These are phyloP conservation scores for Aristolochia californica DNA, from an alignment of 164 flowering plant genomes.

Conservation along the genomic window DNA sequence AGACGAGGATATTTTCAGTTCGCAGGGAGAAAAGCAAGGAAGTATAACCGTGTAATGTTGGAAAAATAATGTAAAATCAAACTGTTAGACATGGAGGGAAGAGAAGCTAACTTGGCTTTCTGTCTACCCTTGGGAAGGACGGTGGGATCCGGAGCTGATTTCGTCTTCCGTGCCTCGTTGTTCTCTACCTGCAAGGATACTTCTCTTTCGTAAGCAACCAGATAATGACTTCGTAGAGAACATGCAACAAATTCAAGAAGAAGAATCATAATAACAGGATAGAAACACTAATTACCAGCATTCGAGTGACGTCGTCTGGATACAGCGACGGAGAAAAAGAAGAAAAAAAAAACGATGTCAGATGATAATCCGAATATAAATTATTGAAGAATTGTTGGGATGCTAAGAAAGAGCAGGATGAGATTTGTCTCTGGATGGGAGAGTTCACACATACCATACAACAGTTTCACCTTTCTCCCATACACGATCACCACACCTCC, in stretches of 20 bases:
- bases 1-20: no score
- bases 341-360: constrained; percentile 1
- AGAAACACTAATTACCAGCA: constrained; percentile 37
- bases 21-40: no score
- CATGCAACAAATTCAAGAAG: neutral
- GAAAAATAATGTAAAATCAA: no score
- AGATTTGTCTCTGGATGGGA: neutral
- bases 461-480: constrained; percentile 80
- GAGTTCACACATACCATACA: constrained; percentile 44
- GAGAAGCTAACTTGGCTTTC: constrained; percentile 58
- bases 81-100: neutral
- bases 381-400: no score
- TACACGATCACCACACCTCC: constrained; percentile 94
- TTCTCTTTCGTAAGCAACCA: no score
- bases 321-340: constrained; percentile 2
- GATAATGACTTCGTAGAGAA: neutral
- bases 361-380: no score
- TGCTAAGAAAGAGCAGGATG: neutral
- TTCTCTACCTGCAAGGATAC: constrained; percentile 75
- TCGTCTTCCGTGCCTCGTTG: constrained; percentile 82
- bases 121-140: constrained; percentile 71
- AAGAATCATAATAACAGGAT: neutral
- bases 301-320: constrained; percentile 74
- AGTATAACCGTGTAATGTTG: no score
- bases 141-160: constrained; percentile 48